Conservation (phyloP, 768 basidiomycete genomes). For the Trametes maxima region DNA sequence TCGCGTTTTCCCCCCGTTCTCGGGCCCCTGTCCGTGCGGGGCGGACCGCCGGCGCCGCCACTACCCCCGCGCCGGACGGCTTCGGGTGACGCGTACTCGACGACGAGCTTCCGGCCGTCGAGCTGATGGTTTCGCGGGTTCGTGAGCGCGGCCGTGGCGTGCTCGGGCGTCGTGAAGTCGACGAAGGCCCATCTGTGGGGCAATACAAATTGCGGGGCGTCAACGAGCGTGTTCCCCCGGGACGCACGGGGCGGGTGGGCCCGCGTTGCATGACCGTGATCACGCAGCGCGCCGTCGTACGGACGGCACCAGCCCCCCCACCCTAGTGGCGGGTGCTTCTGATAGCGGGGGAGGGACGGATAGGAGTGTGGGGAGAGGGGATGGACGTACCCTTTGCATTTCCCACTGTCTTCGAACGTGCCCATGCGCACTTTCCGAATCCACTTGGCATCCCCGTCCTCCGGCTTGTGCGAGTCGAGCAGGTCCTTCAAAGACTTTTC, state of each 20-base stretch:
- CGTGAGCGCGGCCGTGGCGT: slow-evolving; percentile 80
- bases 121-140: slow-evolving; percentile 85
- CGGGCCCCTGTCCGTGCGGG: slow-evolving; percentile 13
- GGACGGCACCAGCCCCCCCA: not conserved
- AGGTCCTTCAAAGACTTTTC: slow-evolving; percentile 72
- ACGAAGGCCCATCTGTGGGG: slow-evolving; percentile 84
- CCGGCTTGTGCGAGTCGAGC: slow-evolving; percentile 66
- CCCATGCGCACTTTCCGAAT: slow-evolving; percentile 88
- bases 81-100: slow-evolving; percentile 88
- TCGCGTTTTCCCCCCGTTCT: slow-evolving; percentile 5
- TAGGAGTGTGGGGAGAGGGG: not conserved
- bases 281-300: too few relatives aligned
- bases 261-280: not conserved
- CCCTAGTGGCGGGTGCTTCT: not conserved
- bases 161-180: slow-evolving; percentile 79
- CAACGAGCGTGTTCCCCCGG: not conserved
- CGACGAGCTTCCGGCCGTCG: slow-evolving; percentile 80
- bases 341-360: not conserved
- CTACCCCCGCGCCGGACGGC: slow-evolving; percentile 82
- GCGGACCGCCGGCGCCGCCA: slow-evolving; percentile 20
- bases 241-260: not conserved
- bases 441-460: slow-evolving; percentile 45
- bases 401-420: slow-evolving; percentile 93
- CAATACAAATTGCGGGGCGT: not conserved
- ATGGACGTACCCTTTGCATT: slow-evolving; percentile 88